A percentile compares a stretch with the other conserved stretches of the same genome.
phyloP scores from a whole-genome alignment of 2,329 filamentous ascomycete genomes.

The Claviceps humidiphila region DNA sequence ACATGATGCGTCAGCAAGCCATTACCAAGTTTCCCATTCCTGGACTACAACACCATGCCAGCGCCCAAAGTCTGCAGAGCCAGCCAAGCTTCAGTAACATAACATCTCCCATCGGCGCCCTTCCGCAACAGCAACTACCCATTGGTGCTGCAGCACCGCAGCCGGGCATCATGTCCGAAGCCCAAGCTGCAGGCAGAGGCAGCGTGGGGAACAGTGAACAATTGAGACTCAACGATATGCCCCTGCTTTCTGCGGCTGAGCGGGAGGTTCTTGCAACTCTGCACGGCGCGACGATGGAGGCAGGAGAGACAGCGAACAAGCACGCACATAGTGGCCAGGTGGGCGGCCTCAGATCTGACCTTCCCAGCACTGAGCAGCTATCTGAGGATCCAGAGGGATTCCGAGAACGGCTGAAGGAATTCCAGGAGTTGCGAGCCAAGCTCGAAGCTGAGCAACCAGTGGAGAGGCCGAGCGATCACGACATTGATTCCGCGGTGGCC shows the following conservation, averaged over 20 bases:
- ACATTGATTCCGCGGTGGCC: background rate
- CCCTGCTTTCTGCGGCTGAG: conserved; percentile 44
- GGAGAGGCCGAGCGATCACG: background rate
- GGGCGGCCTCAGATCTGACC: conserved; percentile 28
- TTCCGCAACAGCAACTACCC: conserved; percentile 31
- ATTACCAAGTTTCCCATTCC: conserved; percentile 59
- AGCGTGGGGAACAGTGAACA: conserved; percentile 30
- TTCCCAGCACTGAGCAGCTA: conserved; percentile 38
- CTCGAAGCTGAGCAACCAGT: conserved; percentile 43
- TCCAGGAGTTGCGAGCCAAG: conserved; percentile 64
- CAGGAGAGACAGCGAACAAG: conserved; percentile 1
- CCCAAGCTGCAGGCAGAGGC: conserved; percentile 20
- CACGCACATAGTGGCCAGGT: conserved; percentile 15
- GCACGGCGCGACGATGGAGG: conserved; percentile 7
- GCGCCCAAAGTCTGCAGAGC: conserved; percentile 88
- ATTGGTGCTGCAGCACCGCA: conserved; percentile 16
- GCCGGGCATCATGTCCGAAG: conserved; percentile 57
- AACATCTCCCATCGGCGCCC: conserved; percentile 62
- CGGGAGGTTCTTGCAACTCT: conserved; percentile 37
- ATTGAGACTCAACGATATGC: conserved; percentile 61
- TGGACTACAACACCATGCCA: conserved; percentile 78
- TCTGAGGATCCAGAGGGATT: conserved; percentile 44
- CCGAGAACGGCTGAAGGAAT: conserved; percentile 66
- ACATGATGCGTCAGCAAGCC: conserved; percentile 72
- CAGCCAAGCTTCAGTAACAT: conserved; percentile 96